Base-by-base conservation (phyloP, 2,329 filamentous ascomycete species). In the Spiromastix sp. region DNA sequence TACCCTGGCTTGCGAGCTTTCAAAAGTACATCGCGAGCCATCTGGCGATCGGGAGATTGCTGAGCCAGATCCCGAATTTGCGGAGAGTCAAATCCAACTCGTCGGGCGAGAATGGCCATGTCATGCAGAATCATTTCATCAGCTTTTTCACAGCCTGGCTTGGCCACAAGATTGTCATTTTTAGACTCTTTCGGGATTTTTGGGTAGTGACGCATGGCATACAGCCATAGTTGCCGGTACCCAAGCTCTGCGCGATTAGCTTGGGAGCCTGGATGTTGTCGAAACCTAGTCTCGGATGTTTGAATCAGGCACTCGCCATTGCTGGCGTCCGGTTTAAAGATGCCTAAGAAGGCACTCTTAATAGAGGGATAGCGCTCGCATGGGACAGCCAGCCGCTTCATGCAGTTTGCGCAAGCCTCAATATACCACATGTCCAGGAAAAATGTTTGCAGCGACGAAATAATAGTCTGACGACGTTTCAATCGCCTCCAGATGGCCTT, bases 371-470 rank as follows among this genome's bases (percentile, higher is more conserved):
- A 22, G 17, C n/a, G n/a, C n/a, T n/a, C n/a, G n/a, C n/a, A n/a
- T n/a, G n/a, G n/a, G n/a, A n/a, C n/a, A n/a, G n/a, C n/a, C n/a
- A 59, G 46, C 37, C 39, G 43, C 42, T 57, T 56, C 22, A 59
- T 34, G 30, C 34, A 45, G 34, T 55, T 33, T 15, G 47, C 44
- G 26, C 43, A 49, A 16, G 32, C 39, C 44, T 54, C 43, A 5
- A 62, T 38, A 37, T 56, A 61, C 30, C 49, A 53, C 8, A 61
- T 39, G 37, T 63, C 52, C 32, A 56, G 39, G 39, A 63, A 63
- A 42, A 63, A 61, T 22, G 42, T 55, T 36, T 50, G 47, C 16
- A 63, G 49, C 21, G 51, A 61, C 5, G 51, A 56, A 33, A 61
- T 51, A 3, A 62, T 40, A 22, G 33, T 34, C n/a, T 54, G 35